Percentiles rank a stretch among this genome's conserved stretches.
phyloP scores from a whole-genome alignment of 2,329 filamentous ascomycete genomes.

The Colletotrichum sp. region DNA sequence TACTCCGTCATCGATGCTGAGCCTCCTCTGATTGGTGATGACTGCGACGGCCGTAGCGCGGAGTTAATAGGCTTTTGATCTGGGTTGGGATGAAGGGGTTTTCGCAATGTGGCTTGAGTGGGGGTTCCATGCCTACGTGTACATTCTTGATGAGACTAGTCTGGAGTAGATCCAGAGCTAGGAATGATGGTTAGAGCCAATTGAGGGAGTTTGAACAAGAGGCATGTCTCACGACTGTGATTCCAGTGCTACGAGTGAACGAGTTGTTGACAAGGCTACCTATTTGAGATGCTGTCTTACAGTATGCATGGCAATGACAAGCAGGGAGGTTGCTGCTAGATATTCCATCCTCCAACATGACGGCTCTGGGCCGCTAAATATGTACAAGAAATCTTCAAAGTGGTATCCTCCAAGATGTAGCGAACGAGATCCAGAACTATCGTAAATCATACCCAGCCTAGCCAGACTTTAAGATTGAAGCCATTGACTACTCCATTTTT shows the following conservation, averaged over 20 bases:
- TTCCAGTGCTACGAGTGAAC: neutral
- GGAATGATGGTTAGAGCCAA: neutral
- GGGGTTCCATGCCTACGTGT: neutral
- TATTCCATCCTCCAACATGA: neutral
- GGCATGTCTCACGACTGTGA: neutral
- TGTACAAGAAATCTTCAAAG: neutral
- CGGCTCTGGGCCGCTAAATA: neutral
- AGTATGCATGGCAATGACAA: neutral
- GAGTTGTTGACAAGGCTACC: neutral
- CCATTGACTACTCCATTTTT: neutral
- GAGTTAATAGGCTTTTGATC: neutral
- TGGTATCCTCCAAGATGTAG: neutral
- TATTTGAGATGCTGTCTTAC: neutral
- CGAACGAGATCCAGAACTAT: neutral
- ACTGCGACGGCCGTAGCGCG: neutral
- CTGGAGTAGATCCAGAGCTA: neutral
- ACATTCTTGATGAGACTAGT: neutral
- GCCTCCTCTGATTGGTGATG: neutral
- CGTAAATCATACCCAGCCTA: neutral
- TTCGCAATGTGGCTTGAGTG: neutral
- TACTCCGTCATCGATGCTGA: neutral
- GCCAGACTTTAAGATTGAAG: neutral
- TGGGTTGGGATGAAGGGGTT: neutral
- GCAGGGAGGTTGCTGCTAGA: neutral
- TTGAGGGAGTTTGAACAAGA: neutral